Conservation (phyloP, 345 rosid genomes). For the Ailanthus altissimus region DNA sequence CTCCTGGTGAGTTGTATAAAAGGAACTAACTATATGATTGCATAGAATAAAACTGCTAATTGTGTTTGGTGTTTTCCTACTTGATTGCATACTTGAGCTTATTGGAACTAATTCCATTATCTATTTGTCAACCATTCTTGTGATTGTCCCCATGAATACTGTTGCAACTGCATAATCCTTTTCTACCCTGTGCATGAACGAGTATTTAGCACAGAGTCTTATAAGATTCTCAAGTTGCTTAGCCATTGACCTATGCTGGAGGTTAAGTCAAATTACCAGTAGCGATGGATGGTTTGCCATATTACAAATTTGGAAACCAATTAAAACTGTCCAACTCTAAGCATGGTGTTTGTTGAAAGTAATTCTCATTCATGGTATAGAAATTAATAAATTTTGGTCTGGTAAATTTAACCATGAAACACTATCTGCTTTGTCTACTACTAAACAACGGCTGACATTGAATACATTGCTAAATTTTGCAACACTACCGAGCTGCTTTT, state of each 20-base stretch:
- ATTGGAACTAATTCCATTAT: neutral
- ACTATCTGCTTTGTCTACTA: neutral
- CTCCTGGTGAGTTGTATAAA: slow-evolving; percentile 65
- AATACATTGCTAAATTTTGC: neutral
- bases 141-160: neutral
- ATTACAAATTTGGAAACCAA: neutral
- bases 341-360: neutral
- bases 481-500: neutral
- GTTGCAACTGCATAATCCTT: neutral
- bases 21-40: neutral
- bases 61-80: neutral
- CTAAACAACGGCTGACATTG: neutral
- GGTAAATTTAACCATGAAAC: neutral
- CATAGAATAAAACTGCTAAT: neutral
- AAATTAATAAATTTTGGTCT: neutral
- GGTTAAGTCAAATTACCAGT: neutral
- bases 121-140: neutral
- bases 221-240: neutral
- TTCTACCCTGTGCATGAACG: neutral
- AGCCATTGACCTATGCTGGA: slow-evolving; percentile 1
- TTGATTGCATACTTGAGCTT: neutral
- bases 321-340: neutral
- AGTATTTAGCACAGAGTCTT: neutral
- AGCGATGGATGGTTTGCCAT: neutral
- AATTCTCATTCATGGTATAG: neutral